phyloP scores from a whole-genome alignment of 192 early-diverging fungal genomes.

The Rhizoclosmatium sp. region DNA sequence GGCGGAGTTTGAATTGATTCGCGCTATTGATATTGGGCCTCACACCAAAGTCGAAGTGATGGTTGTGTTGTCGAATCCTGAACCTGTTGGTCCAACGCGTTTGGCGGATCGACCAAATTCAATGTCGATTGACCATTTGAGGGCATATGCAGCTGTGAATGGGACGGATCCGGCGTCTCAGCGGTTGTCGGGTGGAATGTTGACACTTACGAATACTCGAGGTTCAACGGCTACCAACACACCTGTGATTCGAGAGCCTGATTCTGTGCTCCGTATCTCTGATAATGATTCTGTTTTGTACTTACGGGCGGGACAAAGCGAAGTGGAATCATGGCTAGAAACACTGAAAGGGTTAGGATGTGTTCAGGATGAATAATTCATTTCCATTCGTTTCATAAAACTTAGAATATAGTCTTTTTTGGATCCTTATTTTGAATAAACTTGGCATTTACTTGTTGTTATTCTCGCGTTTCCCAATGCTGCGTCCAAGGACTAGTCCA shows the following conservation, averaged over 20 bases:
- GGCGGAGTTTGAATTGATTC: conserved; percentile 33
- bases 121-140: not conserved
- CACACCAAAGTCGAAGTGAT: conserved; percentile 28
- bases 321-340: conserved; percentile 47
- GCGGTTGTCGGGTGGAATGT: not conserved
- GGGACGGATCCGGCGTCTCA: not conserved
- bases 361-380: not conserved
- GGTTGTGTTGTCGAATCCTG: conserved; percentile 13
- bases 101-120: not conserved
- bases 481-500: not conserved
- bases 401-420: not conserved
- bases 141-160: not conserved
- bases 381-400: not conserved
- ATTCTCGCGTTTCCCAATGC: not conserved
- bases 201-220: conserved; percentile 12
- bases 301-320: conserved; percentile 37
- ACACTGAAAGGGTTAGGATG: conserved; percentile 38
- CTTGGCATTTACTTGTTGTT: not conserved
- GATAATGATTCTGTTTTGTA: conserved; percentile 53
- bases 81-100: not conserved
- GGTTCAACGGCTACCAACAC: conserved; percentile 9
- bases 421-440: not conserved
- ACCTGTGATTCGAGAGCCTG: conserved; percentile 16
- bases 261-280: conserved; percentile 45
- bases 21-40: conserved; percentile 31